A percentile compares a stretch with the other conserved stretches of the same genome.
Evolutionary conservation across 2,329 filamentous ascomycete genomes (phyloP).

Genomic region (Colletotrichum tabaci): DNA sequence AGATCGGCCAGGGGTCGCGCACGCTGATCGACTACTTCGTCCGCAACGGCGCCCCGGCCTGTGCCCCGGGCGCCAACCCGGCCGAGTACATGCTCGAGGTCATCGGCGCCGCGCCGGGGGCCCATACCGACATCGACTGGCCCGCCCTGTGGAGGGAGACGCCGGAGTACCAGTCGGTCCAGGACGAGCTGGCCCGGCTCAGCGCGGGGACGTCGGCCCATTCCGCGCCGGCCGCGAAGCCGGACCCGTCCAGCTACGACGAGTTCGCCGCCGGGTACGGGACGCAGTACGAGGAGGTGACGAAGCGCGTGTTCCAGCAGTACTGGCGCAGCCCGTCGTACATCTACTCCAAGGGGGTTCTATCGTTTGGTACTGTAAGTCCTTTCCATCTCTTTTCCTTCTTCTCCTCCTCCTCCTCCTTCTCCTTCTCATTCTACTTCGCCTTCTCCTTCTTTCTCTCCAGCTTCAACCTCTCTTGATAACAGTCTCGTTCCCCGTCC

Average conservation of each 20-base stretch:
- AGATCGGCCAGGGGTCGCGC: constrained; percentile 64
- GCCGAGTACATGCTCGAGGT: constrained; percentile 64
- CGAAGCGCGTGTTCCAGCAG: constrained; percentile 54
- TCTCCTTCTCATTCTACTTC: too few species aligned
- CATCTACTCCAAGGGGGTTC: constrained; percentile 69
- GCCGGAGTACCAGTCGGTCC: constrained; percentile 54
- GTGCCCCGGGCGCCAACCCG: constrained; percentile 64
- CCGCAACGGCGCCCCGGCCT: constrained; percentile 62
- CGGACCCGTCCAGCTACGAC: constrained; percentile 47
- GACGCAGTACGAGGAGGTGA: constrained; percentile 52
- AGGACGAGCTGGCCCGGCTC: constrained; percentile 36
- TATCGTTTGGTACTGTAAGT: constrained; percentile 44
- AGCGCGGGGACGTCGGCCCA: not conserved
- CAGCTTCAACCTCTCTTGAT: too few species aligned
- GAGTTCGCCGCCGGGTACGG: constrained; percentile 51
- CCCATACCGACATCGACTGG: constrained; percentile 64
- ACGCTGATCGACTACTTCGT: constrained; percentile 67
- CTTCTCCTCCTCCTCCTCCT: too few species aligned
- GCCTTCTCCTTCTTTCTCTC: too few species aligned
- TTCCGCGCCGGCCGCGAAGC: not conserved
- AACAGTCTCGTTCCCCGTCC: too few species aligned
- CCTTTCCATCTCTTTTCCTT: too few species aligned
- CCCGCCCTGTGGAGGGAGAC: constrained; percentile 60
- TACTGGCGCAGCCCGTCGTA: constrained; percentile 67
- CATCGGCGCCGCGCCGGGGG: constrained; percentile 56